Conservation (phyloP, 176 grass and related monocot species). For the Oryza longistaminata region DNA sequence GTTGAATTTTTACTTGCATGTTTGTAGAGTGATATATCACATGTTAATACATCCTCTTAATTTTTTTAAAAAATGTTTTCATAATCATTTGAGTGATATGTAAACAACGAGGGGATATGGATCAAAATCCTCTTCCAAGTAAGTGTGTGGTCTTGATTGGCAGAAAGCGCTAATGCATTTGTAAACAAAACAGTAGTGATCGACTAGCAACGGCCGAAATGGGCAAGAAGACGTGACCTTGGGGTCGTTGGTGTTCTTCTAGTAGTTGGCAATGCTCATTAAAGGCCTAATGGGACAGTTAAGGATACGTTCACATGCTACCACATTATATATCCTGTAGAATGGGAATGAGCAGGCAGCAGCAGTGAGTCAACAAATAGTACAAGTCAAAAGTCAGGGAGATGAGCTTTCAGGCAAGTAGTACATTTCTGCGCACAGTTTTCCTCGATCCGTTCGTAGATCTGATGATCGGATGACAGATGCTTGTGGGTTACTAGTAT, state of each 20-base stretch:
- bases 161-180: not conserved
- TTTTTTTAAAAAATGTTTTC: too few relatives aligned
- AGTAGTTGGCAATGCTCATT: not conserved
- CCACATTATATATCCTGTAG: not conserved
- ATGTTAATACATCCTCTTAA: too few relatives aligned
- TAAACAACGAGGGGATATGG: too few relatives aligned
- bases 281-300: not conserved
- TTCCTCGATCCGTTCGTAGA: not conserved
- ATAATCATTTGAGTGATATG: too few relatives aligned
- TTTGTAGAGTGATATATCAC: too few relatives aligned
- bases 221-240: not conserved
- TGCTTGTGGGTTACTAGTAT: not conserved
- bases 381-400: not conserved
- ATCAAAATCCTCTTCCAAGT: too few relatives aligned
- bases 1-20: too few relatives aligned
- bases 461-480: not conserved
- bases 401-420: not conserved
- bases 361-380: not conserved
- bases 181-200: not conserved
- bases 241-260: not conserved
- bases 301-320: not conserved
- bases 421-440: not conserved
- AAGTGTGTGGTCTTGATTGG: too few relatives aligned
- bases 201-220: not conserved
- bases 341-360: not conserved